Evolutionary conservation across 495 filamentous ascomycete species (phyloP), one percentile per base, ranked within the genome.

Genomic region (Aspergillus diversus): DNA sequence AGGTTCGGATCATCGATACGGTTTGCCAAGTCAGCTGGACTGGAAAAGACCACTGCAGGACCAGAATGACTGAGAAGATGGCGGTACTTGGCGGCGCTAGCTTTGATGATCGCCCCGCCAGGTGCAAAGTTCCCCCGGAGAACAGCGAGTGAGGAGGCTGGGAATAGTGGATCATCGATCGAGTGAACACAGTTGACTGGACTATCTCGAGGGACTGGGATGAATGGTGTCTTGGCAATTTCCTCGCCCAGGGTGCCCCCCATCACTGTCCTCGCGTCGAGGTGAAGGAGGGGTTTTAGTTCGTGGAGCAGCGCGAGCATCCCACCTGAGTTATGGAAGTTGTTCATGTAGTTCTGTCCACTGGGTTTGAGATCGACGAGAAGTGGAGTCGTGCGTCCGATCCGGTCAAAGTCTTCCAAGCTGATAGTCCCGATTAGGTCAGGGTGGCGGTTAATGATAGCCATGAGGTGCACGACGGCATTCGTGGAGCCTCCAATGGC

Each of bases 401-500:
- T 81, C 9, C 82, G 80, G 62, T 90, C 86, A 63, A 90, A 68
- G 0, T 81, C 86, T 7, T 80, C 67, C 0, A 89, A 68, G 4
- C 80, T 84, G 48, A 90, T 84, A 7, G 71, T 72, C 0, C 84
- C 85, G 13, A 81, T 75, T 5, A 89, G 61, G 3, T 65, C 60
- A 0, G 85, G 85, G 63, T 89, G 86, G n/a, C 86, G 77, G 69
- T 86, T 86, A 21, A 76, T 73, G 59, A 89, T 89, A 21, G 88
- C 88, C 70, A 90, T 72, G 7, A 90, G 71, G 65, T 90, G 88
- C 0, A 90, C 83, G 6, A 90, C 79, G 5, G 85, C 87, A 73
- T 90, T 90, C 1, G 87, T 90, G 0, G 86, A 88, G n/a, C 88
- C 88, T 21, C 88, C 87, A 47, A 90, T 87, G 17, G 88, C 87